Percentiles rank a stretch among this genome's conserved stretches.
Evolutionary conservation across 2,329 filamentous ascomycete species (phyloP).

Genomic region (Cordyceps fumosorosea): DNA sequence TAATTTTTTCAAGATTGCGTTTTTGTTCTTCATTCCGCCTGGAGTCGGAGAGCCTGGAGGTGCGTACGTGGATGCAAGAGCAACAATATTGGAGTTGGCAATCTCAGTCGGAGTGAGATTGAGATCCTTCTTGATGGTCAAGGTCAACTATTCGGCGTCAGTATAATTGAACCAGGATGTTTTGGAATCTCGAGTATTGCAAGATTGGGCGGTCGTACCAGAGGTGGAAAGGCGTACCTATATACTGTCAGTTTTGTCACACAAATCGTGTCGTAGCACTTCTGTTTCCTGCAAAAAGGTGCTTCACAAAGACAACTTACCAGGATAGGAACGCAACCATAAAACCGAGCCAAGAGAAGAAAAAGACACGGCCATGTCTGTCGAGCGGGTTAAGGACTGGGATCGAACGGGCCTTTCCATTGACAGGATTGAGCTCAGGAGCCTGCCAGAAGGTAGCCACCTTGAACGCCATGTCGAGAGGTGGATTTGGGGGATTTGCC

Average conservation of each 20-base stretch:
- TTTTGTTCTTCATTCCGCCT: neutral
- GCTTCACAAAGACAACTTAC: conserved; percentile 26
- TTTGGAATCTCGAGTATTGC: neutral
- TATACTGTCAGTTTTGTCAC: neutral
- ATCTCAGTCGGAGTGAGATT: conserved; percentile 63
- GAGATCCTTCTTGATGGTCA: conserved; percentile 75
- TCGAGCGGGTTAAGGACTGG: conserved; percentile 73
- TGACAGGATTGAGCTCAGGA: conserved; percentile 77
- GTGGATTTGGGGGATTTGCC: neutral
- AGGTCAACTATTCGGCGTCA: conserved; percentile 40
- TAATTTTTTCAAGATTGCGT: neutral
- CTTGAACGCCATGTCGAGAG: conserved; percentile 22
- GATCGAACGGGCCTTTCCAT: conserved; percentile 72
- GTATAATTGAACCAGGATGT: neutral
- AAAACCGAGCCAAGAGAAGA: conserved; percentile 83
- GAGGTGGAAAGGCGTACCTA: conserved; percentile 76
- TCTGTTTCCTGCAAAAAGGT: neutral
- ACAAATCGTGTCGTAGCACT: neutral
- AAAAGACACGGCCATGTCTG: conserved; percentile 78
- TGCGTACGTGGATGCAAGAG: conserved; percentile 51
- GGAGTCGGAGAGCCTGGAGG: neutral
- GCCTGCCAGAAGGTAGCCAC: conserved; percentile 26
- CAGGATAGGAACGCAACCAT: conserved; percentile 85
- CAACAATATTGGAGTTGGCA: conserved; percentile 86
- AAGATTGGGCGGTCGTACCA: conserved; percentile 27